These are phyloP conservation scores for Aspergillus sp. DNA, from an alignment of 2,329 filamentous ascomycete species.

Conservation along the genomic window DNA sequence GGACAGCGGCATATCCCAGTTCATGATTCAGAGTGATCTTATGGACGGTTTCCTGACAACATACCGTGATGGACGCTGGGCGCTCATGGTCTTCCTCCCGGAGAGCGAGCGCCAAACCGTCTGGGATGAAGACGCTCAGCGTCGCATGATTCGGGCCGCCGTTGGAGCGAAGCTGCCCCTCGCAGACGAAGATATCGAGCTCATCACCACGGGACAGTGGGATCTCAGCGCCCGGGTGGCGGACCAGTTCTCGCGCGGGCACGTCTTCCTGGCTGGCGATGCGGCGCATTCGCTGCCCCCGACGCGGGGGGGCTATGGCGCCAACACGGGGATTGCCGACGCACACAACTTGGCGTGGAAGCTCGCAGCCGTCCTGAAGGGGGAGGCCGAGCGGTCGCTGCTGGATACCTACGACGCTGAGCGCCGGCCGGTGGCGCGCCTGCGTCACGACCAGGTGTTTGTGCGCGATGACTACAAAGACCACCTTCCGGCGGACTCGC, in stretches of 20 bases:
- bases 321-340: conserved; percentile 39
- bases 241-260: conserved; percentile 23
- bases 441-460: conserved; percentile 26
- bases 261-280: conserved; percentile 34
- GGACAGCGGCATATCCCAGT: conserved; percentile 19
- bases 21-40: conserved; percentile 17
- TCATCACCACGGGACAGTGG: conserved; percentile 36
- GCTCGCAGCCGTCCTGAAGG: conserved; percentile 33
- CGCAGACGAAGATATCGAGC: conserved; percentile 26
- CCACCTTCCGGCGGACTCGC: conserved; percentile 8
- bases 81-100: conserved; percentile 24
- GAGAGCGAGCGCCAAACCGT: conserved; percentile 20
- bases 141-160: conserved; percentile 23
- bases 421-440: conserved; percentile 32
- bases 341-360: conserved; percentile 47
- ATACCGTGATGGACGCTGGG: conserved; percentile 25
- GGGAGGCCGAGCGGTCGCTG: conserved; percentile 19
- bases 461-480: conserved; percentile 22
- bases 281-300: conserved; percentile 32
- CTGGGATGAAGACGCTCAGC: conserved; percentile 20
- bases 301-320: conserved; percentile 29
- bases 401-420: conserved; percentile 43
- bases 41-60: conserved; percentile 22
- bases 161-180: no score
- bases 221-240: conserved; percentile 29